phyloP scores from a whole-genome alignment of 2,329 filamentous ascomycete genomes.

The Escovopsis sp. region DNA sequence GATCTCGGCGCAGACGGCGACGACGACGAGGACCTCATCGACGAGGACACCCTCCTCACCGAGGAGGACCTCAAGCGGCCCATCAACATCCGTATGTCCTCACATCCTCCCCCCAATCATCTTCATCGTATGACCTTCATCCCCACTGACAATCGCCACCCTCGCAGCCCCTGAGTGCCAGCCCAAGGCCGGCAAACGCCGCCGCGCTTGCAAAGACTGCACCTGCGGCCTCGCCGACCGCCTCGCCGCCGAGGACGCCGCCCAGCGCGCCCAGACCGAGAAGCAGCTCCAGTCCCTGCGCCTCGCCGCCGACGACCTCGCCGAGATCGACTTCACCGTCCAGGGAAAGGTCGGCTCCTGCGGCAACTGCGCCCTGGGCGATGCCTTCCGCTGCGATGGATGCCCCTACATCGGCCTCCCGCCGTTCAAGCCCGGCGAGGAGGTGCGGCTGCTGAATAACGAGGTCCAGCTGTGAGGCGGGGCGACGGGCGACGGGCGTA shows the following conservation, averaged over 20 bases:
- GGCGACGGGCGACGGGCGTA: too few species aligned
- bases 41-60: constrained; percentile 75
- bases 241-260: constrained; percentile 70
- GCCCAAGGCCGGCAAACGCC: constrained; percentile 74
- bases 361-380: constrained; percentile 83
- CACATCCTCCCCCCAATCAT: constrained; percentile 4
- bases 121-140: background rate
- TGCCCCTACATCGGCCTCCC: constrained; percentile 81
- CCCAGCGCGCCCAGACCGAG: constrained; percentile 51
- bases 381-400: constrained; percentile 65
- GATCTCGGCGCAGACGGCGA: constrained; percentile 31
- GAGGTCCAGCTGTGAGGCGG: constrained; percentile 55
- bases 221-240: constrained; percentile 82
- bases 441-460: constrained; percentile 77
- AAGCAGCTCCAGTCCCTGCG: constrained; percentile 55
- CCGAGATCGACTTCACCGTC: constrained; percentile 92
- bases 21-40: constrained; percentile 72
- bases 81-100: constrained; percentile 61
- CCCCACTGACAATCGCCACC: background rate
- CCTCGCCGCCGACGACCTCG: constrained; percentile 60
- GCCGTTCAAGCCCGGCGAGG: constrained; percentile 92
- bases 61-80: constrained; percentile 71
- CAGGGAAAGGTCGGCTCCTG: constrained; percentile 92
- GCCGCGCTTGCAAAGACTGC: constrained; percentile 95
- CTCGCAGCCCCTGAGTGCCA: constrained; percentile 62